phyloP scores from a whole-genome alignment of 2,329 filamentous ascomycete species.

The Dothistroma pini region DNA sequence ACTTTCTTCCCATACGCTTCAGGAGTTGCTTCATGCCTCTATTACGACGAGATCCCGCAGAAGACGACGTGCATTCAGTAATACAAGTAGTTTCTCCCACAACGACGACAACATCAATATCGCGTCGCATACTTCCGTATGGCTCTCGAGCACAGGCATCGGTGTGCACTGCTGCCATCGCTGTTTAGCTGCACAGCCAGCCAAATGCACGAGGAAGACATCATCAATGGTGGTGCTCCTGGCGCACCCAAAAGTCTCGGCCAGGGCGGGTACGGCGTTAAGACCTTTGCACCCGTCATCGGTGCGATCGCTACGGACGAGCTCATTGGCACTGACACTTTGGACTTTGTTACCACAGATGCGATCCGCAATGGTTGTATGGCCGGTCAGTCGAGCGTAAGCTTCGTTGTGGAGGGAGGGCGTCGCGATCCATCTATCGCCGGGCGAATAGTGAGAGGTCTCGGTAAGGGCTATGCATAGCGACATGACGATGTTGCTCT shows the following conservation, averaged over 20 bases:
- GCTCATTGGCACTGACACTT: neutral
- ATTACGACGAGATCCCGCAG: neutral
- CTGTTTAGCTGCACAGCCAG: neutral
- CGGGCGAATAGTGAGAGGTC: too few relatives aligned
- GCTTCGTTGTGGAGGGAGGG: neutral
- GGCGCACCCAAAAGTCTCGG: neutral
- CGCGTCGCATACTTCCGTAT: neutral
- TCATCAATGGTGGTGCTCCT: neutral
- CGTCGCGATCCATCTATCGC: neutral
- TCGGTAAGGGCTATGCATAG: too few relatives aligned
- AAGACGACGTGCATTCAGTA: neutral
- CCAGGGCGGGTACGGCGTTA: neutral
- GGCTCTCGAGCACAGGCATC: neutral
- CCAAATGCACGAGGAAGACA: neutral
- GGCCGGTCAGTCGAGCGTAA: neutral
- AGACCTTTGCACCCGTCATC: neutral
- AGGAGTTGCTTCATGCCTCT: neutral
- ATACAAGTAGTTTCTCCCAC: neutral
- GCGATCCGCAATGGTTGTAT: neutral
- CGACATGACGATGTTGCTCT: too few relatives aligned
- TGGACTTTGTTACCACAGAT: neutral
- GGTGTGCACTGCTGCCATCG: neutral
- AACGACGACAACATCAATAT: neutral
- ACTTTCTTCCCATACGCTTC: neutral
- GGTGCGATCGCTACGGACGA: neutral